phyloP scores from a whole-genome alignment of 495 filamentous ascomycete species.

The Penicillium pulvis region DNA sequence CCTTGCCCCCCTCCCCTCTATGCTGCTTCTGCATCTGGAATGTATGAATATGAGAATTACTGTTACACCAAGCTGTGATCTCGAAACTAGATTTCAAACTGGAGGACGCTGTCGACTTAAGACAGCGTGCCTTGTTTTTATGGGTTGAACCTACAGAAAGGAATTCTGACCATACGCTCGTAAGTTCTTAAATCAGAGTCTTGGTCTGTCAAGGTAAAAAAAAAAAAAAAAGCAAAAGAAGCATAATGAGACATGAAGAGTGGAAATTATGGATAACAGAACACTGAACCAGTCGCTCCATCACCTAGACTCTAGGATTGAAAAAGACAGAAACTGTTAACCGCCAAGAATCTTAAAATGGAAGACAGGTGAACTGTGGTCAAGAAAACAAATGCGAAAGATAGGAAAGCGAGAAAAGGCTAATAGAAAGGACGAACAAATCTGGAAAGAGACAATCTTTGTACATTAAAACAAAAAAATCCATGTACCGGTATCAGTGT shows the following conservation, averaged over 20 bases:
- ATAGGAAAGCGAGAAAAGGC: not conserved
- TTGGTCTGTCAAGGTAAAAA: not conserved
- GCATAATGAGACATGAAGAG: not conserved
- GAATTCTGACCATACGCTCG: not conserved
- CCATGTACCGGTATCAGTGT: not conserved
- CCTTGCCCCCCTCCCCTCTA: not conserved
- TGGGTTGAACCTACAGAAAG: not conserved
- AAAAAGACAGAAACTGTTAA: not conserved
- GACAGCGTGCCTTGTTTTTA: not conserved
- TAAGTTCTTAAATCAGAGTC: not conserved
- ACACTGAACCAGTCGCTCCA: not conserved
- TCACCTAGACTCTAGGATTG: not conserved
- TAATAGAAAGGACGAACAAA: not conserved
- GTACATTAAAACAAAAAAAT: constrained; percentile 2
- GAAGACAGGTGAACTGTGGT: not conserved
- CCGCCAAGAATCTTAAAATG: not conserved
- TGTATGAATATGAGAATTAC: not conserved
- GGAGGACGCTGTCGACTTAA: not conserved
- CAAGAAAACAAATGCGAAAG: not conserved
- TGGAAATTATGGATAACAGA: not conserved
- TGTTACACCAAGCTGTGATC: not conserved
- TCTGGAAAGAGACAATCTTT: not conserved
- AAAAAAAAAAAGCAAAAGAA: not conserved
- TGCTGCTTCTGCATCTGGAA: not conserved
- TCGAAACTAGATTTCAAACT: not conserved